Percentiles rank a stretch among this genome's conserved stretches.
Evolutionary conservation across 1,284 basidiomycete genomes (phyloP).

Genomic region (Peniophora sp.): DNA sequence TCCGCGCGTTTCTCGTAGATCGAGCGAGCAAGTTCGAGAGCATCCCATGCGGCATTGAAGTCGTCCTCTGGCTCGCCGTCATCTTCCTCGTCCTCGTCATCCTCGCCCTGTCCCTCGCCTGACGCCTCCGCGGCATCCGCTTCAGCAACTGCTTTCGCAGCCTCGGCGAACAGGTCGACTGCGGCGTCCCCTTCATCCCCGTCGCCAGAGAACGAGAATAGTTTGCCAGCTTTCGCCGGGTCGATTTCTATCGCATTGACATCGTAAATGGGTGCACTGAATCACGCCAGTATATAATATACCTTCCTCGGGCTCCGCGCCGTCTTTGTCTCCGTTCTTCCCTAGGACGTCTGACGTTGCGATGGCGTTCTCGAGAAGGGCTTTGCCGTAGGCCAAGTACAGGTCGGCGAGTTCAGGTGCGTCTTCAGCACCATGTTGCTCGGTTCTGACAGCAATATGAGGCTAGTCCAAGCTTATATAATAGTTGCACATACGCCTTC

Average conservation of each 20-base stretch:
- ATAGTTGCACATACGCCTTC: slow-evolving; percentile 47
- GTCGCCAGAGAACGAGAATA: slow-evolving; percentile 72
- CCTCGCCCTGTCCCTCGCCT: slow-evolving; percentile 34
- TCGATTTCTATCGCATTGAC: slow-evolving; percentile 11
- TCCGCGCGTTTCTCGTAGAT: slow-evolving; percentile 68
- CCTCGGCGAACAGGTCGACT: slow-evolving; percentile 57
- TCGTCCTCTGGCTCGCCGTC: slow-evolving; percentile 82
- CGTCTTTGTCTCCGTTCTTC: slow-evolving; percentile 63
- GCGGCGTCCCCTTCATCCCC: slow-evolving; percentile 41
- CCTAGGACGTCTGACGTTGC: slow-evolving; percentile 75
- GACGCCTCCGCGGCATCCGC: slow-evolving; percentile 27
- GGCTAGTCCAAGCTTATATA: background rate
- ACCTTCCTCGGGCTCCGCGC: slow-evolving; percentile 35
- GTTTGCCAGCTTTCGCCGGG: slow-evolving; percentile 38
- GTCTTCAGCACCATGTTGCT: slow-evolving; percentile 63
- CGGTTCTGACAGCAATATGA: slow-evolving; percentile 34
- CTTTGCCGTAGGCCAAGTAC: slow-evolving; percentile 81
- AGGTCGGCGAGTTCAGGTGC: slow-evolving; percentile 75
- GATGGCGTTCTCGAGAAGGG: slow-evolving; percentile 83
- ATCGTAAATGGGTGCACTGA: background rate
- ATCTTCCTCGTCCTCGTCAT: slow-evolving; percentile 47
- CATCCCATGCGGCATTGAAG: slow-evolving; percentile 92
- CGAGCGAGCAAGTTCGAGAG: slow-evolving; percentile 79
- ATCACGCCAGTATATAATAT: slow-evolving; percentile 5
- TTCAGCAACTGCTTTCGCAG: slow-evolving; percentile 33